These are phyloP conservation scores for Coniochaeta ligniaria DNA, from an alignment of 2,329 filamentous ascomycete species.

Conservation along the genomic window DNA sequence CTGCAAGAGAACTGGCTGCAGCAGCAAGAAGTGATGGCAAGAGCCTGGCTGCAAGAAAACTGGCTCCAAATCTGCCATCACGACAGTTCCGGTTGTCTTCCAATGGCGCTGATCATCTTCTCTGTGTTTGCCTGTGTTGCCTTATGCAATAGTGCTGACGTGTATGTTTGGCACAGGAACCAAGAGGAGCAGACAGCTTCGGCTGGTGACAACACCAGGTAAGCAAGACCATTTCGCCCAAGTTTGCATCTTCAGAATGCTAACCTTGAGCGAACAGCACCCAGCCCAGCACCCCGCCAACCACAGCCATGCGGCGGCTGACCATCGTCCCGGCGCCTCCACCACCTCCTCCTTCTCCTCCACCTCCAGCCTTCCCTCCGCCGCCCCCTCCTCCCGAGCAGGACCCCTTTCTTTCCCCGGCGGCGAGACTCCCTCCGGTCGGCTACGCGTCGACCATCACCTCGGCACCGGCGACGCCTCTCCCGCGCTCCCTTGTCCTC, in stretches of 20 bases:
- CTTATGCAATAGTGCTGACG: neutral
- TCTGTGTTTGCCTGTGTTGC: neutral
- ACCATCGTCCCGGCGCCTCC: neutral
- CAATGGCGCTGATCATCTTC: neutral
- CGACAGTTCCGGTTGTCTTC: neutral
- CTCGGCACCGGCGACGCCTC: neutral
- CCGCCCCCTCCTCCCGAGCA: neutral
- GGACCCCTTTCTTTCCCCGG: neutral
- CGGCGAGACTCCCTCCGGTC: neutral
- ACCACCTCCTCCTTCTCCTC: neutral
- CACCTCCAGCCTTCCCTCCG: neutral
- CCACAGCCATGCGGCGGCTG: neutral
- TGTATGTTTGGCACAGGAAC: neutral
- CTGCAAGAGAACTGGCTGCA: too few species aligned
- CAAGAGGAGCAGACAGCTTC: neutral
- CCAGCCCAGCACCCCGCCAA: too few species aligned
- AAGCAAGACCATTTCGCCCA: neutral
- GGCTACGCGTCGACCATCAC: neutral
- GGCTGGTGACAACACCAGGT: neutral
- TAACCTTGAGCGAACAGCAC: neutral
- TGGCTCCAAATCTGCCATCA: neutral
- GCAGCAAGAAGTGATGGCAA: neutral
- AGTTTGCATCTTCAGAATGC: neutral
- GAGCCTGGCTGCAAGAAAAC: too few species aligned
- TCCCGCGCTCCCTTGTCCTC: neutral